These are phyloP conservation scores for Xylaria cubensis DNA, from an alignment of 495 filamentous ascomycete species.

Conservation along the genomic window DNA sequence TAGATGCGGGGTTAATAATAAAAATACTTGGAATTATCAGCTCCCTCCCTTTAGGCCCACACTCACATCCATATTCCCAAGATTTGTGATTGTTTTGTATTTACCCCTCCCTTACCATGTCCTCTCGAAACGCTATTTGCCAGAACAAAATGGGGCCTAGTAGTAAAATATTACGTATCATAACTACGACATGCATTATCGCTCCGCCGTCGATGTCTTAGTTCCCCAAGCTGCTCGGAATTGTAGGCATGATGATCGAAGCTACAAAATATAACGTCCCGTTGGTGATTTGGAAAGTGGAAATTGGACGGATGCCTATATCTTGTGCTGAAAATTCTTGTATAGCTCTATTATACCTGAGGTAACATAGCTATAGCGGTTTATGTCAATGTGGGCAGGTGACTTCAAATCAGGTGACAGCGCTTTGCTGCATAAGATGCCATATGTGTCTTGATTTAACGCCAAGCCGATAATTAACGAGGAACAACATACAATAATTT, in stretches of 20 bases:
- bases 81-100: not conserved
- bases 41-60: not conserved
- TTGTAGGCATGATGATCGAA: not conserved
- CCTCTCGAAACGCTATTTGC: not conserved
- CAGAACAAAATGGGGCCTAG: not conserved
- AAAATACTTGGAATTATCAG: not conserved
- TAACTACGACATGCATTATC: not conserved
- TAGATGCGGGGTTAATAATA: not conserved
- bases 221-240: not conserved
- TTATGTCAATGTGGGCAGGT: not conserved
- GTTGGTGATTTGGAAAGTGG: not conserved
- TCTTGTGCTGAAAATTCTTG: not conserved
- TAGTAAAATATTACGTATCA: not conserved
- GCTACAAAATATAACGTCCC: not conserved
- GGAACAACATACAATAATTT: not conserved
- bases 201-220: too few relatives aligned
- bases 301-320: not conserved
- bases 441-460: too few relatives aligned
- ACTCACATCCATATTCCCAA: not conserved
- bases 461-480: too few relatives aligned
- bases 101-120: not conserved
- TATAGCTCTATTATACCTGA: not conserved
- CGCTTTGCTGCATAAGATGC: not conserved
- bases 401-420: not conserved
- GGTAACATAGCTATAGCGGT: not conserved